These are phyloP conservation scores for Petunia secreta DNA, from an alignment of 257 asterid species.

Conservation along the genomic window DNA sequence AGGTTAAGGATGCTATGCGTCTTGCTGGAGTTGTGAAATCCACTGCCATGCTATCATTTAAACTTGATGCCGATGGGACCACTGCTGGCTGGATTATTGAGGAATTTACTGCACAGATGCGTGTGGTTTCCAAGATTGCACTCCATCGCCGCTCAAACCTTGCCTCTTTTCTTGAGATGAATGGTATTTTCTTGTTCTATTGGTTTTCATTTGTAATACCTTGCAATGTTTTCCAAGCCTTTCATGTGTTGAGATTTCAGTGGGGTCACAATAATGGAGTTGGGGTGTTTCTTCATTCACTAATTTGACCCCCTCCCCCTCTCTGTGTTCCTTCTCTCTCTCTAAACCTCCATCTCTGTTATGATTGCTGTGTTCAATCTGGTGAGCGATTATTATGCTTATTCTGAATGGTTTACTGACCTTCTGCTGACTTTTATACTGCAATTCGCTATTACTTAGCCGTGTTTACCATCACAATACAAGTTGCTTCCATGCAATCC, in stretches of 20 bases:
- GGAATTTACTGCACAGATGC: constrained; percentile 96
- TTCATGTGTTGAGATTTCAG: background rate
- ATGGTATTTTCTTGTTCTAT: constrained; percentile 52
- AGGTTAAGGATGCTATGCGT: constrained; percentile 94
- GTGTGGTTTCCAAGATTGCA: constrained; percentile 94
- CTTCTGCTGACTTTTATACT: background rate
- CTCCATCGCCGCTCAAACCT: constrained; percentile 87
- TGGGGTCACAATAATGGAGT: constrained; percentile 1
- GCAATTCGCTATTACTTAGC: background rate
- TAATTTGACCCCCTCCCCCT: background rate
- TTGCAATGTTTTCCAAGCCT: background rate
- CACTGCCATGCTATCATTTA: constrained; percentile 67
- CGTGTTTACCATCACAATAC: background rate
- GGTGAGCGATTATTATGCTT: background rate
- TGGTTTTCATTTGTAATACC: background rate
- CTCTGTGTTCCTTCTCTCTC: background rate
- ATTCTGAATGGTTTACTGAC: background rate
- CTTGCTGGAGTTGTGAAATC: constrained; percentile 94
- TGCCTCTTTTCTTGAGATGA: constrained; percentile 80
- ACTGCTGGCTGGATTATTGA: constrained; percentile 87
- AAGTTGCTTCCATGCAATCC: background rate
- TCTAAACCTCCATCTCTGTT: background rate
- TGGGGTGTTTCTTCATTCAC: background rate
- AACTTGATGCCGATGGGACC: constrained; percentile 82
- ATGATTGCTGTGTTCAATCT: background rate